phyloP scores from a whole-genome alignment of 805 yeast species.

The Monosporozyma solicola region DNA sequence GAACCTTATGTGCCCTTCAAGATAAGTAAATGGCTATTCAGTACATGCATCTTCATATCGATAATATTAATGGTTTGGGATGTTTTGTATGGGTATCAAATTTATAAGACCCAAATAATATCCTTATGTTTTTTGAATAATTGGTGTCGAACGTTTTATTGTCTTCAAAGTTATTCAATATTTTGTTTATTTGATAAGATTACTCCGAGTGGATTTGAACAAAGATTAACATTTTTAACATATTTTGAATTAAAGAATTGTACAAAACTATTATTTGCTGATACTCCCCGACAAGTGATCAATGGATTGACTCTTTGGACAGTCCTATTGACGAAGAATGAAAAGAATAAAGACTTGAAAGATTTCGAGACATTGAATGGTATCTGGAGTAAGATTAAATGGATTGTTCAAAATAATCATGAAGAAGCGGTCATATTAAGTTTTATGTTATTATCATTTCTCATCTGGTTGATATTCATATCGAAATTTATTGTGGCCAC shows the following conservation, averaged over 20 bases:
- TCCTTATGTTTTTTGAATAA: constrained; percentile 61
- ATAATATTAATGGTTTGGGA: constrained; percentile 50
- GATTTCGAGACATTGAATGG: constrained; percentile 23
- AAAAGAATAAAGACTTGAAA: constrained; percentile 17
- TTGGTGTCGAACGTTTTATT: constrained; percentile 50
- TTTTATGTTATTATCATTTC: constrained; percentile 66
- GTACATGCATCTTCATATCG: constrained; percentile 71
- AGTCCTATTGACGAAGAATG: constrained; percentile 30
- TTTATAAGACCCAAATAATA: constrained; percentile 53
- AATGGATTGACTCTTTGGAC: constrained; percentile 66
- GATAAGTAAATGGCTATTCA: constrained; percentile 62
- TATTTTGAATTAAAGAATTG: constrained; percentile 59
- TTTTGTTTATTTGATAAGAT: constrained; percentile 68
- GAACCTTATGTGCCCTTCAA: constrained; percentile 41
- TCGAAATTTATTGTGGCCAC: constrained; percentile 47
- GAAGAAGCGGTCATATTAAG: constrained; percentile 64
- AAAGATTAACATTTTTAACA: constrained; percentile 57
- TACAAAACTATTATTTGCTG: constrained; percentile 58
- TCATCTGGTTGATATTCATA: constrained; percentile 65
- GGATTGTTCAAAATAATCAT: constrained; percentile 52
- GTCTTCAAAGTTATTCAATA: constrained; percentile 49
- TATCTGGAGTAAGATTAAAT: constrained; percentile 38
- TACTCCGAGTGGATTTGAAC: constrained; percentile 54
- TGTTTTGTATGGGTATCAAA: constrained; percentile 46
- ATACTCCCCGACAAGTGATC: constrained; percentile 79